Evolutionary conservation across 129 eudicot genomes (phyloP).

Genomic region (Saposhnikovia divaricata): DNA sequence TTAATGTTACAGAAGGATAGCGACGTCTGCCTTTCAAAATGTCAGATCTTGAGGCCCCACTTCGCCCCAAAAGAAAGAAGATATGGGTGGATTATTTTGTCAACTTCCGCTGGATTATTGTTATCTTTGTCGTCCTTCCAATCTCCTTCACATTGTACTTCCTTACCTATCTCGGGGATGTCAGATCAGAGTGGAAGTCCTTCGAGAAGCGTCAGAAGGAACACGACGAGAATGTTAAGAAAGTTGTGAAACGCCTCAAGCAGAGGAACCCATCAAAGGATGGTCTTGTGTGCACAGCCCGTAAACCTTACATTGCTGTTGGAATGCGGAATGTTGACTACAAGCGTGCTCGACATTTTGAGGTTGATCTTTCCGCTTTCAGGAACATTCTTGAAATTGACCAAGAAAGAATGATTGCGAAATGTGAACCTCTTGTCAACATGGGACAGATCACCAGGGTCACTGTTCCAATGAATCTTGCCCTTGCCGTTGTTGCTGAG

Average conservation of each 20-base stretch:
- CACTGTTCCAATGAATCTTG: conserved; percentile 83
- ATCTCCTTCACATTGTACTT: conserved; percentile 73
- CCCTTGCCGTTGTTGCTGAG: conserved; percentile 97
- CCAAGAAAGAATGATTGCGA: conserved; percentile 81
- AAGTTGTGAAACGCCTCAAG: conserved; percentile 84
- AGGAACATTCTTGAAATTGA: conserved; percentile 79
- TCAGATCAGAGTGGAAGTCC: conserved; percentile 68
- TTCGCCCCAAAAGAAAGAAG: conserved; percentile 93
- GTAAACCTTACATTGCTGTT: conserved; percentile 96
- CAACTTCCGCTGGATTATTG: conserved; percentile 85
- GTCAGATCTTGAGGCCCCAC: conserved; percentile 89
- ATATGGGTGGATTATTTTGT: conserved; percentile 81
- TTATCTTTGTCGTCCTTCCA: conserved; percentile 87
- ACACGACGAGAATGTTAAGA: conserved; percentile 89
- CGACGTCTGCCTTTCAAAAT: conserved; percentile 23
- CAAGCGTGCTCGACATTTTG: conserved; percentile 90
- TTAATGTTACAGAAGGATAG: not conserved
- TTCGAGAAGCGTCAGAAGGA: conserved; percentile 78
- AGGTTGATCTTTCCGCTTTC: conserved; percentile 97
- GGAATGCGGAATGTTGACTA: conserved; percentile 99
- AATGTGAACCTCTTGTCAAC: conserved; percentile 89
- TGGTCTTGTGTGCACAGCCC: conserved; percentile 96
- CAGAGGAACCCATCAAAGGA: conserved; percentile 81
- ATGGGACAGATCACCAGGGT: conserved; percentile 94
- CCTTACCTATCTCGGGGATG: conserved; percentile 81